Base-by-base conservation (phyloP, 352 stramenopile species). In the Phytophthora fragariaefolia region DNA sequence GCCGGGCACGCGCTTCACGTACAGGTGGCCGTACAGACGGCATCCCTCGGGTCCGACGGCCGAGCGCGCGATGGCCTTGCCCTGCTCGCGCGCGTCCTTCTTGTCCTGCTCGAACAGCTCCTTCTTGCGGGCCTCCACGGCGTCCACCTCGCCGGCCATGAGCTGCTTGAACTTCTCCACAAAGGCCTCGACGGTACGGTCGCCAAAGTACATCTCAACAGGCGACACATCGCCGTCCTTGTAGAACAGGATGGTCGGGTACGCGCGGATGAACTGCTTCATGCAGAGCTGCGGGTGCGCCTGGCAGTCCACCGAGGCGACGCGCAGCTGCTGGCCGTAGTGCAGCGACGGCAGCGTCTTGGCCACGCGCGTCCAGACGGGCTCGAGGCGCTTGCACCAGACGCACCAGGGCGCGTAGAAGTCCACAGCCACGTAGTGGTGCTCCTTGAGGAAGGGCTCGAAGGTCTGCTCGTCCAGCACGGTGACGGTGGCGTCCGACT, bases 391-490 rank as follows among this genome's bases (percentile, higher is more conserved):
- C 77, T 98, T 93, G 80, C 97, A 99, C 97, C 97, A 99, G 43
- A 98, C 95, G 75, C 97, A 99, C 89, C 90, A 98, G 10, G 96
- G 96, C 34, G 96, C 97, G 83, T 95, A 99, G 56, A 98, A 98
- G 77, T 99, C 93, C 36, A 99, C 89, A 54, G 98, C 98, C 6
- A 98, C 93, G 74, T 98, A 98, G 69, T 98, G 92, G 75, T 99
- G 93, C 34, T 93, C 74, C 50, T 92, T 82, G 12, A 99, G 55
- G 68, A 98, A 99, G 2, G 76, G 63, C 40, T 98, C 82, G 62
- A 98, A 99, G 26, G 79, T 96, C 6, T 83, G 70, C n/a, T 95
- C 82, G 59, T 87, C 89, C 20, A 95, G 72, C 27, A 82, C 68
- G 20, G 87, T 94, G 27, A 95, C 87, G 4, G 86, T 72, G 6